These are phyloP conservation scores for Leptomonas pyrrhocoris DNA, from an alignment of 208 protist species.

Conservation along the genomic window DNA sequence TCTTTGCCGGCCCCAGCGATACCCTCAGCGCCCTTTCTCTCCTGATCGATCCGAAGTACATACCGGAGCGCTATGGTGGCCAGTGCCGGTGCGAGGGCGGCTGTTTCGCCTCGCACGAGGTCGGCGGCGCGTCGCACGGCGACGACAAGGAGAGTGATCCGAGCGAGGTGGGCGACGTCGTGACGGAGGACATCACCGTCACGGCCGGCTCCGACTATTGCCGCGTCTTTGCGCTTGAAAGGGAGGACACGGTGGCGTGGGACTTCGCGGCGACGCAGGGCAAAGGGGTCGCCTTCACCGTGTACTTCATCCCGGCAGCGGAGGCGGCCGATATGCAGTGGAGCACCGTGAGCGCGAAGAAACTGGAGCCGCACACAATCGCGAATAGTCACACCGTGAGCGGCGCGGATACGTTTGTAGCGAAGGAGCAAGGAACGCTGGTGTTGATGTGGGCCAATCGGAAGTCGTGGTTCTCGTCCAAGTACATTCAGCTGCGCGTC, in stretches of 20 bases:
- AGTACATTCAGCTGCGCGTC: slow-evolving; percentile 56
- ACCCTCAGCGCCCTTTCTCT: slow-evolving; percentile 33
- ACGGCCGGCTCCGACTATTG: slow-evolving; percentile 34
- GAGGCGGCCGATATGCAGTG: slow-evolving; percentile 15
- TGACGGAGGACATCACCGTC: slow-evolving; percentile 52
- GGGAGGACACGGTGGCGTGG: slow-evolving; percentile 48
- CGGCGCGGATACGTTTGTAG: slow-evolving; percentile 43
- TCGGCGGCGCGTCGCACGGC: neutral
- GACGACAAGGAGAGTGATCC: slow-evolving; percentile 20
- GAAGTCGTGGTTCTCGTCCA: slow-evolving; percentile 43
- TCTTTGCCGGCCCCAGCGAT: slow-evolving; percentile 35
- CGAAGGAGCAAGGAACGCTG: slow-evolving; percentile 42
- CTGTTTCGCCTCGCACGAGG: slow-evolving; percentile 32
- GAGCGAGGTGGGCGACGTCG: slow-evolving; percentile 28
- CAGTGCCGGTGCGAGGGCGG: slow-evolving; percentile 47
- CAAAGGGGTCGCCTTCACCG: slow-evolving; percentile 38
- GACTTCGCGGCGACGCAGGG: slow-evolving; percentile 42
- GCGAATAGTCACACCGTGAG: slow-evolving; percentile 25
- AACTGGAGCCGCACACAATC: slow-evolving; percentile 35
- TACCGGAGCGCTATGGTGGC: slow-evolving; percentile 58
- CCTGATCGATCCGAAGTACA: slow-evolving; percentile 42
- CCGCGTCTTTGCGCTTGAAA: slow-evolving; percentile 34
- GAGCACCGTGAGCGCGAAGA: slow-evolving; percentile 30
- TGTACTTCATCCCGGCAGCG: slow-evolving; percentile 33
- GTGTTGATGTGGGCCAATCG: slow-evolving; percentile 62